Evolutionary conservation across 495 filamentous ascomycete species (phyloP).

Genomic region (Darksidea phi): DNA sequence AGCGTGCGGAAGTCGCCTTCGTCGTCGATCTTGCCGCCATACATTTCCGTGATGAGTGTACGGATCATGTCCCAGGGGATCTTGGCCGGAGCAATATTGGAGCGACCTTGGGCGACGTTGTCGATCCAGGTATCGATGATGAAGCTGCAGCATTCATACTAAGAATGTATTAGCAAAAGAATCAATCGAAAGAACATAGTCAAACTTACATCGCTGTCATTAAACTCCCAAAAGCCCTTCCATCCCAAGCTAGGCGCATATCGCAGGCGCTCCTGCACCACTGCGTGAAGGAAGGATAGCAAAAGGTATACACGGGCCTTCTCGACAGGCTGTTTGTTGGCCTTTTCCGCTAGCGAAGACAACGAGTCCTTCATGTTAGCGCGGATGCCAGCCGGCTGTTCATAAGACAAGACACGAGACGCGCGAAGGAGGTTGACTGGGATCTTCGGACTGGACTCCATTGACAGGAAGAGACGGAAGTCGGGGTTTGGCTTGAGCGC

Average conservation of each 20-base stretch:
- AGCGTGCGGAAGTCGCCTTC: slow-evolving; percentile 79
- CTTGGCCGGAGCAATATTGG: slow-evolving; percentile 88
- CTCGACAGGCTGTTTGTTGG: slow-evolving; percentile 82
- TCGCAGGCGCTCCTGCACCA: slow-evolving; percentile 90
- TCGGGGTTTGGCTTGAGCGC: slow-evolving; percentile 91
- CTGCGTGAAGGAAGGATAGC: slow-evolving; percentile 91
- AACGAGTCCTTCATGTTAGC: slow-evolving; percentile 99
- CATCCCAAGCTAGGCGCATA: slow-evolving; percentile 94
- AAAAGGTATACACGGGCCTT: slow-evolving; percentile 87
- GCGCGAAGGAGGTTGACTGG: slow-evolving; percentile 93
- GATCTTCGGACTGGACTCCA: slow-evolving; percentile 96
- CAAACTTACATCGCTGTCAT: slow-evolving; percentile 91
- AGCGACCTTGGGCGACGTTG: slow-evolving; percentile 71
- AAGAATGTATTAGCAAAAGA: slow-evolving; percentile 39
- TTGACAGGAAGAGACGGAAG: slow-evolving; percentile 94
- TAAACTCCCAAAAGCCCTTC: slow-evolving; percentile 99
- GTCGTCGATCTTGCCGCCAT: slow-evolving; percentile 97
- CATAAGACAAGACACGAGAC: slow-evolving; percentile 93
- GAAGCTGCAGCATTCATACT: slow-evolving; percentile 96
- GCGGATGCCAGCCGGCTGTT: slow-evolving; percentile 92
- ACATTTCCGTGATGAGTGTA: slow-evolving; percentile 86
- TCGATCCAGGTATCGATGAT: slow-evolving; percentile 97
- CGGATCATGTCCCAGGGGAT: slow-evolving; percentile 98
- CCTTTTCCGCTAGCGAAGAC: slow-evolving; percentile 73
- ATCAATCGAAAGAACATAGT: background rate